Percentiles rank a stretch among this genome's conserved stretches.
These are phyloP conservation scores for Blastobotrys malaysiensis DNA, from an alignment of 1,139 yeast genomes.

Conservation along the genomic window DNA sequence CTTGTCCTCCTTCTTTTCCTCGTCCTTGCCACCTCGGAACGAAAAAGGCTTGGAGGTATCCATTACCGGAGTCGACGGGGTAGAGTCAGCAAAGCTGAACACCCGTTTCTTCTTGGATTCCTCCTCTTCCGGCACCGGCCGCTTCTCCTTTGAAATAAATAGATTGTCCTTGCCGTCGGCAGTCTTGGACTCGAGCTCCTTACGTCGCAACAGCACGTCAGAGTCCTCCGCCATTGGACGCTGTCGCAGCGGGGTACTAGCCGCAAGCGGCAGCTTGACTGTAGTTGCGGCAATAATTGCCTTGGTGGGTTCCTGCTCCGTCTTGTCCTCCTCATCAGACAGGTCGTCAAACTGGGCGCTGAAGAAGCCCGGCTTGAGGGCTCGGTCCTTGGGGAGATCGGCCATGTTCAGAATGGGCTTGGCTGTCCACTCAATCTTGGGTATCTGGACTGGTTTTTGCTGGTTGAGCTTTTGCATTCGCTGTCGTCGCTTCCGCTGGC, in stretches of 20 bases:
- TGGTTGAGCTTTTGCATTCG: conserved; percentile 2
- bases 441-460: conserved; percentile 12
- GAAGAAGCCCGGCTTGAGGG: conserved; percentile 28
- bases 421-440: conserved; percentile 17
- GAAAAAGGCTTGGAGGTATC: conserved; percentile 15
- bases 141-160: neutral
- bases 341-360: conserved; percentile 27
- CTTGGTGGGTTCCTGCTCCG: neutral
- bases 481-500: conserved; percentile 1
- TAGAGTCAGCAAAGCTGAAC: neutral
- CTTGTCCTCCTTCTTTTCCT: conserved; percentile 27
- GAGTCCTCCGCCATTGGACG: conserved; percentile 9
- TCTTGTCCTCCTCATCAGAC: conserved; percentile 22
- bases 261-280: neutral
- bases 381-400: conserved; percentile 25
- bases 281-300: neutral
- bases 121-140: neutral
- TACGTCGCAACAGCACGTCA: conserved; percentile 10
- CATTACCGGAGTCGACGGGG: neutral
- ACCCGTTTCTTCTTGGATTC: neutral
- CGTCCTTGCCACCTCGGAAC: conserved; percentile 2
- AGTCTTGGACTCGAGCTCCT: conserved; percentile 2
- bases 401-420: conserved; percentile 25
- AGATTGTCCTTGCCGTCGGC: neutral
- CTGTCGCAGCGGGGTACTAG: neutral